Evolutionary conservation across 495 filamentous ascomycete species (phyloP).

Genomic region (Aspergillus sparsus): DNA sequence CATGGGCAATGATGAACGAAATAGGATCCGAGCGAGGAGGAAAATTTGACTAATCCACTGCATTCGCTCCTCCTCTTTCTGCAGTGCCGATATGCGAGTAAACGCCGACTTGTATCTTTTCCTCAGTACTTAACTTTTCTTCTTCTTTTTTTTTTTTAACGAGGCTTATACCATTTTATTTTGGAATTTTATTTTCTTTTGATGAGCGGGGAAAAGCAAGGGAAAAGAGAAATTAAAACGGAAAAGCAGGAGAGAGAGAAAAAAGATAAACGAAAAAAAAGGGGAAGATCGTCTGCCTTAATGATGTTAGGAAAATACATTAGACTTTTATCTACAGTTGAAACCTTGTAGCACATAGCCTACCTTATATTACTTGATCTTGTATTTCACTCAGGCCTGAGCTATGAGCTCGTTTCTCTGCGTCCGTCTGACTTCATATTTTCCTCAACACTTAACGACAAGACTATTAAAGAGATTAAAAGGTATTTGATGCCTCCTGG

Average conservation of each 20-base stretch:
- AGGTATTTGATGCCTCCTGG: too few species aligned
- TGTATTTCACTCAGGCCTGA: too few species aligned
- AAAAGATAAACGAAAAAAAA: neutral
- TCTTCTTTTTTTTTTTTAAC: conserved; percentile 20
- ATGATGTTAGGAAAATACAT: neutral
- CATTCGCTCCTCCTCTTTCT: conserved; percentile 15
- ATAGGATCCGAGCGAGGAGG: conserved; percentile 10
- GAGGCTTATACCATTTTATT: conserved; percentile 32
- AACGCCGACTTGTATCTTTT: conserved; percentile 27
- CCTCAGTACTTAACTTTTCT: conserved; percentile 19
- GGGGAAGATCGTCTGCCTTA: conserved; percentile 6
- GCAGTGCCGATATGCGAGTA: conserved; percentile 23
- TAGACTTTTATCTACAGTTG: conserved; percentile 1
- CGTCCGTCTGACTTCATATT: too few species aligned
- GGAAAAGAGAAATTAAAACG: conserved; percentile 13
- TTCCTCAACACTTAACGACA: too few species aligned
- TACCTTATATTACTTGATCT: too few species aligned
- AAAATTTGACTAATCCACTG: conserved; percentile 9
- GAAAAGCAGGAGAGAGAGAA: neutral
- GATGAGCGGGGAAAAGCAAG: conserved; percentile 11
- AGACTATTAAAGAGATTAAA: too few species aligned
- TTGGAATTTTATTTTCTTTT: conserved; percentile 24
- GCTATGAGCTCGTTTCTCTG: too few species aligned
- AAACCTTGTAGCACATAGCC: too few species aligned
- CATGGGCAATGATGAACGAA: conserved; percentile 22